Conservation (phyloP, 805 yeast genomes). For the Blastobotrys parvus region DNA sequence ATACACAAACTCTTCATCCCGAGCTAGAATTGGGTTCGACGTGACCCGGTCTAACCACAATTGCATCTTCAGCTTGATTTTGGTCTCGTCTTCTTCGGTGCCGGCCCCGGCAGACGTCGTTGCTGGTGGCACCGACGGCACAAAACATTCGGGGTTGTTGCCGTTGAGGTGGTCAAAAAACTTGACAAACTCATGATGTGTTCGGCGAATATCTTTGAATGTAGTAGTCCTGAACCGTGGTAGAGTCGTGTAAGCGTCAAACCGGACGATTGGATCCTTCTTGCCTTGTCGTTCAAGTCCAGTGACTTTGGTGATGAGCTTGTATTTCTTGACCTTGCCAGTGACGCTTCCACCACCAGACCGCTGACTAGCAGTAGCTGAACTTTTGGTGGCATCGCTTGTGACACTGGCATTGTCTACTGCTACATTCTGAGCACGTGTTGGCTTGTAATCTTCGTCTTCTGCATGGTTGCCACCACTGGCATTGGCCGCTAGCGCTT, state of each 20-base stretch:
- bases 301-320: conserved; percentile 48
- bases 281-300: conserved; percentile 65
- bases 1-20: conserved; percentile 81
- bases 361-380: too few relatives aligned
- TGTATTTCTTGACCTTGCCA: conserved; percentile 25
- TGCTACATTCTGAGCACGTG: neutral
- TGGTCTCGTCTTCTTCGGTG: conserved; percentile 67
- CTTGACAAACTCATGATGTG: conserved; percentile 66
- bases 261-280: conserved; percentile 72
- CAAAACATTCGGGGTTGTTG: conserved; percentile 85
- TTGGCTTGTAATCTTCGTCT: conserved; percentile 16
- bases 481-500: too few relatives aligned
- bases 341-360: neutral
- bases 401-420: neutral
- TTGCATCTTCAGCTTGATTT: conserved; percentile 55
- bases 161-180: conserved; percentile 70
- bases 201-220: conserved; percentile 70
- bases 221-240: conserved; percentile 65
- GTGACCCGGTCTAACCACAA: conserved; percentile 77
- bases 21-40: conserved; percentile 65
- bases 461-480: neutral
- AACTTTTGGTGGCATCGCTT: neutral
- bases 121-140: conserved; percentile 77
- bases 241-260: conserved; percentile 60
- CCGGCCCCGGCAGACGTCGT: conserved; percentile 74